Base-by-base conservation (phyloP, 2,329 filamentous ascomycete genomes). In the Calonectria henricotiae region DNA sequence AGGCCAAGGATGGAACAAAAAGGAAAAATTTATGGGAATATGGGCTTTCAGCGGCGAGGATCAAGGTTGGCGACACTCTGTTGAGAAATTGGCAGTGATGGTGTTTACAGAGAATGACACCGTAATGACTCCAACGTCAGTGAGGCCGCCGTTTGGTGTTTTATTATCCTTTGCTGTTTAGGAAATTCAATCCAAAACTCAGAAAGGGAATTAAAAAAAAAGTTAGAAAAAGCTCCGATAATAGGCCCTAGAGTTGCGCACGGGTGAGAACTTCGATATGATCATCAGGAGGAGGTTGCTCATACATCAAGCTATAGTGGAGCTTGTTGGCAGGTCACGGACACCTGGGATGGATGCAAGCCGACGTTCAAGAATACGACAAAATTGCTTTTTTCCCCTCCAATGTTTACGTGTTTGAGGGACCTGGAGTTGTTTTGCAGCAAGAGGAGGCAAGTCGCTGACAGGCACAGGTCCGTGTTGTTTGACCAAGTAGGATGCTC, bases 11-110 rank as follows among this genome's bases (percentile, higher is more conserved):
- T 61, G 74, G 44, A 13, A 49, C 35, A 30, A 81, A 82, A 63
- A 76, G 79, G 46, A 78, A 70, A 25, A 65, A 70, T 17, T 32
- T 83, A 65, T 84, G 82, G 82, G 70, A 62, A 11, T 81, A 81
- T 49, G 74, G 78, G 1, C 41, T 81, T 17, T 54, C 72, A 9
- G 77, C 74, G 8, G 76, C 77, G 1, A 63, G 67, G n/a, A 74
- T 81, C 49, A 66, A 75, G 55, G 67, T 60, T 23, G 71, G 69
- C 12, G 80, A 81, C 27, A 81, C 80, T 1, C 55, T 66, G 15
- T 49, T 81, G 65, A 68, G 62, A 54, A 55, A 79, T 37, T 80
- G 76, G 79, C 71, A 77, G 64, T 81, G 66, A 17, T 39, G 43
- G 60, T 61, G 32, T 13, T 44, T n/a, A 13, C 32, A 25, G 39